Conservation (phyloP, 345 rosid species). For the Acer saccharum region DNA sequence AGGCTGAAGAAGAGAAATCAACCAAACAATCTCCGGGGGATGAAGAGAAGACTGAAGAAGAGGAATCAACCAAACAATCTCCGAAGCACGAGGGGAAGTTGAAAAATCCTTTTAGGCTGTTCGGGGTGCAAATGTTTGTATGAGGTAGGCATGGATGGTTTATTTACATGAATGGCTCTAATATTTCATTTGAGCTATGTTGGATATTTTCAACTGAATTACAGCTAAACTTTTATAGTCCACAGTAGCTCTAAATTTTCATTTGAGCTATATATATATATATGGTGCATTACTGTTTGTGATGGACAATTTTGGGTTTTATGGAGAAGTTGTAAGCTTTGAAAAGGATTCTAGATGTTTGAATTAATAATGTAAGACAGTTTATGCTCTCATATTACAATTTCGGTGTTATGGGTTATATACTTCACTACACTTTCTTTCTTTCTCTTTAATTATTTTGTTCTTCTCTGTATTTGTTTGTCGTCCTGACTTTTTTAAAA, state of each 20-base stretch:
- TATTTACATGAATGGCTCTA: not conserved
- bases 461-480: too few relatives aligned
- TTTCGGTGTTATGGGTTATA: too few relatives aligned
- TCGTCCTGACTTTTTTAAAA: too few relatives aligned
- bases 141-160: not conserved
- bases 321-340: too few relatives aligned
- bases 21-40: not conserved
- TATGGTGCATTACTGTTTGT: not conserved
- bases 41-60: not conserved
- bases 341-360: too few relatives aligned
- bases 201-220: not conserved
- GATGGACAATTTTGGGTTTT: too few relatives aligned
- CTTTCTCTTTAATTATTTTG: too few relatives aligned
- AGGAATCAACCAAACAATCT: not conserved
- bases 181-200: not conserved
- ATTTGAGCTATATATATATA: not conserved
- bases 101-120: constrained; percentile 26
- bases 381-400: too few relatives aligned
- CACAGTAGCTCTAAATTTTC: not conserved
- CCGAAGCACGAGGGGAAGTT: not conserved
- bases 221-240: not conserved
- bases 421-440: too few relatives aligned
- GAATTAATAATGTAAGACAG: too few relatives aligned
- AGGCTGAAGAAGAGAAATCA: too few relatives aligned
- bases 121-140: constrained; percentile 38